Conservation (phyloP, 2,329 filamentous ascomycete genomes). For the Colletotrichum echinochloae region DNA sequence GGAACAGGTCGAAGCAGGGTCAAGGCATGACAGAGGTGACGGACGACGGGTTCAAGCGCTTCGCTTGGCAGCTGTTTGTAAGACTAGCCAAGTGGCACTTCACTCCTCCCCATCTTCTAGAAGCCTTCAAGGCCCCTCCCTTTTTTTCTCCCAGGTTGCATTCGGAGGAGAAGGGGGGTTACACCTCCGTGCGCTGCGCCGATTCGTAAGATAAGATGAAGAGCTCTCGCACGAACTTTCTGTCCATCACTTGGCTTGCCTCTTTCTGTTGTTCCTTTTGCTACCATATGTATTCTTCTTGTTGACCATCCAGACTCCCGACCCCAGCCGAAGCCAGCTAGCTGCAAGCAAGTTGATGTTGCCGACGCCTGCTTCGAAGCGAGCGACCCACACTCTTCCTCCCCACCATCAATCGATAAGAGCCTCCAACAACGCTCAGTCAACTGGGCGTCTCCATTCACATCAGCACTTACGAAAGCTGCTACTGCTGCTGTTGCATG, state of each 20-base stretch:
- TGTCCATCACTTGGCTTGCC: neutral
- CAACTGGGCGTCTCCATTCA: neutral
- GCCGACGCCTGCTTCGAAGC: constrained; percentile 7
- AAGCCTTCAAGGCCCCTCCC: constrained; percentile 7
- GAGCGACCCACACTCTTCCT: constrained; percentile 1
- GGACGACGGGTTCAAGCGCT: constrained; percentile 9
- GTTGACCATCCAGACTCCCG: neutral
- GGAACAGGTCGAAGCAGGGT: constrained; percentile 5
- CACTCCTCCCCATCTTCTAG: constrained; percentile 12
- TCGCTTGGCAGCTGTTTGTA: constrained; percentile 16
- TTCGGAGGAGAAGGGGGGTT: neutral
- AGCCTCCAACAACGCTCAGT: constrained; percentile 3
- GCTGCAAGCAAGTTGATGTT: constrained; percentile 18
- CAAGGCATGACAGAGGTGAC: constrained; percentile 12
- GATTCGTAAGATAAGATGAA: constrained; percentile 33
- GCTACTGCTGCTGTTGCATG: constrained; percentile 29
- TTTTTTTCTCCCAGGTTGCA: neutral
- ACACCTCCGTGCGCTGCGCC: constrained; percentile 1
- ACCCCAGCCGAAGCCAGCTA: neutral
- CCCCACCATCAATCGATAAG: constrained; percentile 35
- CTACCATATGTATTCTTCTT: neutral
- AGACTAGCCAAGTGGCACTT: constrained; percentile 3
- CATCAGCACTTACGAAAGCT: constrained; percentile 11
- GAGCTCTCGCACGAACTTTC: constrained; percentile 19
- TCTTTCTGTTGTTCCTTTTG: neutral